Conservation (phyloP, 2,329 filamentous ascomycete genomes). For the Penicillium sp. region DNA sequence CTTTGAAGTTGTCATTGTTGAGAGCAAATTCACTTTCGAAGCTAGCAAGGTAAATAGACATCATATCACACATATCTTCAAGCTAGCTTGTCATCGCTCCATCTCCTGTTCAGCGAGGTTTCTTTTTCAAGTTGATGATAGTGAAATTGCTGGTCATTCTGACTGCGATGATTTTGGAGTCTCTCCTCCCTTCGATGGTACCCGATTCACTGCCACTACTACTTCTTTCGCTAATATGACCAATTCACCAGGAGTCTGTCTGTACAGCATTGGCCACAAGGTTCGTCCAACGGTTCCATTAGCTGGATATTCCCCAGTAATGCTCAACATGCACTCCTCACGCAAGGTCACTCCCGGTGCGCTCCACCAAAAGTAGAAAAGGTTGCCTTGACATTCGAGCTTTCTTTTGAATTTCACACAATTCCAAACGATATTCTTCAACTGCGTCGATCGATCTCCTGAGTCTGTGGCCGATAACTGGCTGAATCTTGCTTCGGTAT, state of each 20-base stretch:
- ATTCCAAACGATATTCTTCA: slow-evolving; percentile 10
- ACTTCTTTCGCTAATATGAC: slow-evolving; percentile 13
- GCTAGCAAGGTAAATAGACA: background rate
- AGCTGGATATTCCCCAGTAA: background rate
- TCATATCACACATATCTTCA: background rate
- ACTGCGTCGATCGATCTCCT: background rate
- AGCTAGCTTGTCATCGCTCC: background rate
- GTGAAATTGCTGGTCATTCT: background rate
- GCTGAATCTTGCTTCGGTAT: slow-evolving; percentile 2
- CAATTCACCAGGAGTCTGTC: background rate
- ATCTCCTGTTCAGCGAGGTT: background rate
- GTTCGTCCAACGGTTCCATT: slow-evolving; percentile 5
- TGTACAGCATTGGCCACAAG: slow-evolving; percentile 21
- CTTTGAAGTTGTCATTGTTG: background rate
- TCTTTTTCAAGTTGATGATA: too few relatives aligned
- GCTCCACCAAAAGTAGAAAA: slow-evolving; percentile 19
- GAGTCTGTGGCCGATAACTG: background rate
- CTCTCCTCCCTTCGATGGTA: background rate
- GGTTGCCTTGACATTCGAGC: slow-evolving; percentile 23
- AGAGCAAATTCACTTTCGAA: background rate
- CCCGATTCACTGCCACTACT: background rate
- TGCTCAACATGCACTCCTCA: slow-evolving; percentile 9
- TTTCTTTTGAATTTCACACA: slow-evolving; percentile 23
- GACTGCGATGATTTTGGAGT: background rate
- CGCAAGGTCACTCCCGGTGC: background rate